A percentile compares a stretch with the other conserved stretches of the same genome.
phyloP scores from a whole-genome alignment of 805 yeast genomes.

The Schizosaccharomyces lindneri region DNA sequence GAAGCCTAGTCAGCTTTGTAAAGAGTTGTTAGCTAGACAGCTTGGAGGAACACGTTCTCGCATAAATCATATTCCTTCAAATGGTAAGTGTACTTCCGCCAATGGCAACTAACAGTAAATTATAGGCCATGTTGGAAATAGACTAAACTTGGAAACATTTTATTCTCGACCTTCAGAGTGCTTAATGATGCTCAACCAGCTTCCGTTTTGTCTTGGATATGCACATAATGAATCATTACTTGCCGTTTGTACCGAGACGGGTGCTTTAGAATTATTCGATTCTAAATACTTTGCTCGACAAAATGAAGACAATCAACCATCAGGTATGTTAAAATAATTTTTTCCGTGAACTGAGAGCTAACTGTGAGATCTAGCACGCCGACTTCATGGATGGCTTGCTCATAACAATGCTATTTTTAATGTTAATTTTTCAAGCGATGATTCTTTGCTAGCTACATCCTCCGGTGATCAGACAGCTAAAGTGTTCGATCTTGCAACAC shows the following conservation, averaged over 20 bases:
- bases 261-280: background rate
- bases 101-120: background rate
- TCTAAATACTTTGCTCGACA: background rate
- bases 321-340: background rate
- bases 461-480: slow-evolving; percentile 1
- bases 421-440: background rate
- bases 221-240: background rate
- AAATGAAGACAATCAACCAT: background rate
- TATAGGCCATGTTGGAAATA: background rate
- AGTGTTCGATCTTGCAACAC: background rate
- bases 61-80: background rate
- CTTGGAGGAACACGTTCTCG: background rate
- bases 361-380: background rate
- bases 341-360: no score
- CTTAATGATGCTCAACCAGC: background rate
- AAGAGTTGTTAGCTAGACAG: background rate
- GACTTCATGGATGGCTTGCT: background rate
- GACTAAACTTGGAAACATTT: background rate
- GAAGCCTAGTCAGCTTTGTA: background rate
- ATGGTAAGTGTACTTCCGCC: background rate
- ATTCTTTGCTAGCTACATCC: slow-evolving; percentile 2
- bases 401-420: slow-evolving; percentile 1
- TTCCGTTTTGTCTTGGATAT: background rate
- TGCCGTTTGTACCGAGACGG: background rate
- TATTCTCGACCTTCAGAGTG: background rate